Conservation (phyloP, 2,329 filamentous ascomycete genomes). For the Karstenula rhodostoma region DNA sequence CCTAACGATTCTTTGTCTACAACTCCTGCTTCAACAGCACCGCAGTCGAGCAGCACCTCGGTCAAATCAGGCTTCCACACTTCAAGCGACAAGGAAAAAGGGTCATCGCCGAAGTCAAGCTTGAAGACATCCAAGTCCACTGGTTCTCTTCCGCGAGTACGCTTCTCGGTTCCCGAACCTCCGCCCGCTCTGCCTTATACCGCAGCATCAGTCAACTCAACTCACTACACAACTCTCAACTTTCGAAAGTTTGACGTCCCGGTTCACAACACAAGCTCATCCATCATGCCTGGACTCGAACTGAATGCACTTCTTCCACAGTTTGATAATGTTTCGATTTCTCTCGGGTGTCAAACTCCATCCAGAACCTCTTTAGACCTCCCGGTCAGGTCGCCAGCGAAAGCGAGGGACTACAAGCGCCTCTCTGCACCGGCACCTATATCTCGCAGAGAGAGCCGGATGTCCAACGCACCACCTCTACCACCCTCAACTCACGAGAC, state of each 20-base stretch:
- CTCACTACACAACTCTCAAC: too few relatives aligned
- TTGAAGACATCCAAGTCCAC: constrained; percentile 32
- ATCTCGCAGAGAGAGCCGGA: constrained; percentile 9
- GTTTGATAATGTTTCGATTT: not conserved
- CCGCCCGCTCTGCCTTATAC: not conserved
- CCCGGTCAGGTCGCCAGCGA: constrained; percentile 14
- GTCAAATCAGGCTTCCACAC: constrained; percentile 17
- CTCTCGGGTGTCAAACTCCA: not conserved
- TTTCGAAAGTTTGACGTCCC: too few relatives aligned
- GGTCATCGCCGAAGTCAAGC: constrained; percentile 32
- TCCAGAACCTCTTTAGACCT: constrained; percentile 1
- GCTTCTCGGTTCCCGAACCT: constrained; percentile 34
- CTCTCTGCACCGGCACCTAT: constrained; percentile 23
- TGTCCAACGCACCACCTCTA: constrained; percentile 14
- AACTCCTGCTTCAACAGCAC: constrained; percentile 14
- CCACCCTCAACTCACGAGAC: constrained; percentile 13
- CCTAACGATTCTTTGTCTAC: constrained; percentile 2
- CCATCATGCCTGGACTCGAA: constrained; percentile 6
- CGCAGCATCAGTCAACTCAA: too few relatives aligned
- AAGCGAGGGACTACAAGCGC: constrained; percentile 23
- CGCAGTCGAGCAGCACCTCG: constrained; percentile 28
- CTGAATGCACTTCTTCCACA: not conserved
- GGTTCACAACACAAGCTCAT: too few relatives aligned
- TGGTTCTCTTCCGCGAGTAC: constrained; percentile 32
- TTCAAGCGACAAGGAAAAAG: constrained; percentile 15